phyloP scores from a whole-genome alignment of 257 asterid genomes.

The Henckelia pumila region DNA sequence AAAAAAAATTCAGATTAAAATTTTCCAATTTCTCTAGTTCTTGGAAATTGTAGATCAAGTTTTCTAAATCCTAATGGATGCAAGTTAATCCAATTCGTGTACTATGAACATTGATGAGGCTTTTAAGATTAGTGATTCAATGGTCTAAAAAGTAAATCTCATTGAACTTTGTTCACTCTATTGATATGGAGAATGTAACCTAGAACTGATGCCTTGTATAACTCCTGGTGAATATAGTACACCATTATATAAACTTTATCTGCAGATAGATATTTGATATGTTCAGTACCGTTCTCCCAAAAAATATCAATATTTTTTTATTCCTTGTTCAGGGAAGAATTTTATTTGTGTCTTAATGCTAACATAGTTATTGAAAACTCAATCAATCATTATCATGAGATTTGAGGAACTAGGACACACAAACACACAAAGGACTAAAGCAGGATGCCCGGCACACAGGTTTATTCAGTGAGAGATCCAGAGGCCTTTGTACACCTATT shows the following conservation, averaged over 20 bases:
- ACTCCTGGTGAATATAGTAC: background rate
- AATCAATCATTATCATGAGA: background rate
- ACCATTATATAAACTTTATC: background rate
- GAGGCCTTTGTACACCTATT: background rate
- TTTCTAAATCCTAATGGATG: background rate
- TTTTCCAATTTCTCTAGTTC: background rate
- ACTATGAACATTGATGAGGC: too few relatives aligned
- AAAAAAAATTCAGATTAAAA: too few relatives aligned
- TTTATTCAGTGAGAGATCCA: background rate
- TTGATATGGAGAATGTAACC: background rate
- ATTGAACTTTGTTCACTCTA: too few relatives aligned
- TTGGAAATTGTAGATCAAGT: background rate
- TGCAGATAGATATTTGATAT: background rate
- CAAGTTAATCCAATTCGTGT: background rate
- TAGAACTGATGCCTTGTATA: background rate
- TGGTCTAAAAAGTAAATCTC: too few relatives aligned
- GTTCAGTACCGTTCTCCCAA: background rate
- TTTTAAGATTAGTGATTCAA: too few relatives aligned
- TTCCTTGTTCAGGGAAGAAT: background rate
- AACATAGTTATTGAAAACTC: background rate
- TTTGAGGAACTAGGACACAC: background rate
- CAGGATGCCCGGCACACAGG: background rate
- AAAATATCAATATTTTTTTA: too few relatives aligned
- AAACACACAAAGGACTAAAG: background rate
- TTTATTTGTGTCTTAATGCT: background rate